These are phyloP conservation scores for Dictyostelium intermedium DNA, from an alignment of 78 protist species.

Conservation along the genomic window DNA sequence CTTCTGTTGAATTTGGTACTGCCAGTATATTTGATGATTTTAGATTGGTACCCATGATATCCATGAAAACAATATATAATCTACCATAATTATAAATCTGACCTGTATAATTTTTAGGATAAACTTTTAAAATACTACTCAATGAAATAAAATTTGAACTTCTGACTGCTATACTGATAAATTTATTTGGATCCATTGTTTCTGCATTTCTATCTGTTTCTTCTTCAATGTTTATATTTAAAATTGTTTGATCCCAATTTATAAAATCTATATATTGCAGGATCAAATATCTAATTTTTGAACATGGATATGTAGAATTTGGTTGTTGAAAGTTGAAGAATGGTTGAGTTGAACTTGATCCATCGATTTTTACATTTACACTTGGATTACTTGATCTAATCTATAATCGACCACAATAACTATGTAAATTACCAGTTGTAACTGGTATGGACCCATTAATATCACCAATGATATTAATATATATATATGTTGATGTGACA, in stretches of 20 bases:
- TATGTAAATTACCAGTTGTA: neutral
- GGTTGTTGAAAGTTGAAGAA: neutral
- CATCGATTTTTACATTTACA: neutral
- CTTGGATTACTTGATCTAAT: neutral
- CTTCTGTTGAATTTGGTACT: neutral
- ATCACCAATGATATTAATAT: neutral
- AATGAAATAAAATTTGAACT: neutral
- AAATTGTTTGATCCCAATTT: neutral
- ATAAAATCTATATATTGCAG: neutral
- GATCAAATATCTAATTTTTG: neutral
- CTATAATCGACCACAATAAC: neutral
- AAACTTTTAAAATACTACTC: neutral
- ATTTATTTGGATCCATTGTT: neutral
- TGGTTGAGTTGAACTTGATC: neutral
- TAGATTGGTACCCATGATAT: neutral
- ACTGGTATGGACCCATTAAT: neutral
- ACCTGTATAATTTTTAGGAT: neutral
- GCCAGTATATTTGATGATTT: neutral
- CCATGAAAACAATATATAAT: neutral
- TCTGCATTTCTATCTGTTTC: neutral
- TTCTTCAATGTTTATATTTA: neutral
- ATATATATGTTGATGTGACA: neutral
- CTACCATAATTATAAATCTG: neutral
- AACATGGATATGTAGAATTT: neutral
- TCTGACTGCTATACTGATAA: neutral